A percentile compares a stretch with the other conserved stretches of the same genome.
Conservation (phyloP, 768 basidiomycete genomes). For the Kwoniella mangroviensis region DNA sequence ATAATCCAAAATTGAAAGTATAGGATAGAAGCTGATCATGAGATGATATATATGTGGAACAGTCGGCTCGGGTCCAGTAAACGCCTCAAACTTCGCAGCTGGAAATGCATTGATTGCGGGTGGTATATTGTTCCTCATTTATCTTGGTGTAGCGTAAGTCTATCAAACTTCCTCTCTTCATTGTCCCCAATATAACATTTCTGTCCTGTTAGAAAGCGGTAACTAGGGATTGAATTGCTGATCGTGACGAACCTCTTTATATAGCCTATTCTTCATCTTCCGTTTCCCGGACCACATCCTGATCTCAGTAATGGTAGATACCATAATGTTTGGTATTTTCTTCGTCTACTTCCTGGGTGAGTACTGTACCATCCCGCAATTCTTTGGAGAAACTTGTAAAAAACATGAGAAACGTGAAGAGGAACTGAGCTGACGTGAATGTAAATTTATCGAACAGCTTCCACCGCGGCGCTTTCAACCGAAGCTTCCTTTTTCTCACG, state of each 20-base stretch:
- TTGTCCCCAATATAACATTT: neutral
- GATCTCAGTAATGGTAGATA: conserved; percentile 77
- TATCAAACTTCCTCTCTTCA: neutral
- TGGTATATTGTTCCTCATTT: conserved; percentile 35
- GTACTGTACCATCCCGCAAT: neutral
- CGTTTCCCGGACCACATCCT: conserved; percentile 63
- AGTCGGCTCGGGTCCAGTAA: conserved; percentile 25
- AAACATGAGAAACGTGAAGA: neutral
- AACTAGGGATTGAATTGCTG: neutral
- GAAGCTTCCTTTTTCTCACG: conserved; percentile 25
- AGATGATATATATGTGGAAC: neutral
- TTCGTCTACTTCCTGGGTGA: conserved; percentile 63
- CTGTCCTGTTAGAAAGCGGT: neutral
- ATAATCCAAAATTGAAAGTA: neutral
- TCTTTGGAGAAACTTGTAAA: no score
- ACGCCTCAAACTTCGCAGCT: conserved; percentile 29
- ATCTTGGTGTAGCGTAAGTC: conserved; percentile 35
- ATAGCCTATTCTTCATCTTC: conserved; percentile 37
- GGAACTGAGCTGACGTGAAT: neutral
- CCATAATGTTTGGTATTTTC: conserved; percentile 67
- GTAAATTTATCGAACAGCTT: conserved; percentile 2
- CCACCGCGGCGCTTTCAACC: conserved; percentile 28
- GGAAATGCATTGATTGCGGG: conserved; percentile 46
- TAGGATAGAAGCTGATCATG: neutral
- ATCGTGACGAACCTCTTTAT: neutral